Percentiles rank a stretch among this genome's conserved stretches.
Conservation (phyloP, 2,329 filamentous ascomycete species). For the Ascochyta lentis region DNA sequence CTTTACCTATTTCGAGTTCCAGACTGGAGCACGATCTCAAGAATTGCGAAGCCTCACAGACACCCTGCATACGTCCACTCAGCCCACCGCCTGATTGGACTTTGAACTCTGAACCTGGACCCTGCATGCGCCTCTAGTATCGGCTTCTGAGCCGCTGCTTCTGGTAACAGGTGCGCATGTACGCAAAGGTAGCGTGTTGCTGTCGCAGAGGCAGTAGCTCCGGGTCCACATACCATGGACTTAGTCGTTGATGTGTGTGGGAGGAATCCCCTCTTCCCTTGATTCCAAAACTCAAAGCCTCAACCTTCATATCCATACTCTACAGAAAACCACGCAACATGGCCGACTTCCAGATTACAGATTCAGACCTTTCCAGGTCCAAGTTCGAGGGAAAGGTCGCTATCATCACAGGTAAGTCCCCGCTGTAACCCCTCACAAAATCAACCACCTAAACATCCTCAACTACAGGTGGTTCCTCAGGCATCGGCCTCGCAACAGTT, state of each 20-base stretch:
- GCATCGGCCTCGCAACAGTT: conserved; percentile 64
- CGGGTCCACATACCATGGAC: conserved; percentile 5
- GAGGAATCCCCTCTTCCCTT: neutral
- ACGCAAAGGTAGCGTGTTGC: conserved; percentile 1
- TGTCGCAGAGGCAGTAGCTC: neutral
- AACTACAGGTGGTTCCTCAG: conserved; percentile 60
- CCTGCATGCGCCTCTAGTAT: conserved; percentile 4
- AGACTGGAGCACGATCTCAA: conserved; percentile 2
- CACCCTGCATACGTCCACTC: neutral
- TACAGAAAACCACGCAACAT: conserved; percentile 10
- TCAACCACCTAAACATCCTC: neutral
- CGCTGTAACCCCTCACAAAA: neutral
- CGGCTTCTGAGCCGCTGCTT: neutral
- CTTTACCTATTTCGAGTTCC: neutral
- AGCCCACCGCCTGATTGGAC: conserved; percentile 4
- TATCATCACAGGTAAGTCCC: conserved; percentile 26
- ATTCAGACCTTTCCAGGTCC: conserved; percentile 26
- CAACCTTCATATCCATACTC: neutral
- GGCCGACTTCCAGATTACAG: conserved; percentile 31
- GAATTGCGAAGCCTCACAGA: neutral
- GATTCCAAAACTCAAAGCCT: neutral
- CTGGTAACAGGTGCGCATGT: conserved; percentile 3
- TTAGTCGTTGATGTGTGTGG: neutral
- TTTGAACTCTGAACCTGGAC: neutral
- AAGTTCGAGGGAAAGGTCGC: conserved; percentile 29